These are phyloP conservation scores for Elsinoe fawcettii DNA, from an alignment of 2,329 filamentous ascomycete genomes.

Conservation along the genomic window DNA sequence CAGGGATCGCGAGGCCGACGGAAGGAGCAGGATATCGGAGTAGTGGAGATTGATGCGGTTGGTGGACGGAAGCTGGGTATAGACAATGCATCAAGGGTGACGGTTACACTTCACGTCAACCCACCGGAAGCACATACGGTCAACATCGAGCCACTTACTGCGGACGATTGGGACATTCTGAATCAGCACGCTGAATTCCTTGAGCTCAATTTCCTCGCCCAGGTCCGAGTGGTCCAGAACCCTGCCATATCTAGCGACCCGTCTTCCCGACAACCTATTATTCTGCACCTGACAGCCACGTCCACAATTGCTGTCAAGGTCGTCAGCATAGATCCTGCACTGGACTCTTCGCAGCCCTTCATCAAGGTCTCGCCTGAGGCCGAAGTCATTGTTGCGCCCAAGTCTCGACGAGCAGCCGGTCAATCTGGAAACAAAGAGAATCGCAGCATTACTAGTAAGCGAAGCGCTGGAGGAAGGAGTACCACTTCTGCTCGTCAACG, in stretches of 20 bases:
- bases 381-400: conserved; percentile 94
- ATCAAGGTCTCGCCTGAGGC: conserved; percentile 90
- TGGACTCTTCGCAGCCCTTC: conserved; percentile 62
- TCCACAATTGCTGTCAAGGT: conserved; percentile 89
- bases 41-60: conserved; percentile 81
- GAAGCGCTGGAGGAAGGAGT: conserved; percentile 63
- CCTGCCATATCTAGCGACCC: conserved; percentile 52
- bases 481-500: conserved; percentile 61
- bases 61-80: conserved; percentile 72
- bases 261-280: conserved; percentile 64
- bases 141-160: conserved; percentile 90
- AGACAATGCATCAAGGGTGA: conserved; percentile 70
- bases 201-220: conserved; percentile 84
- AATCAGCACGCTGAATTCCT: conserved; percentile 94
- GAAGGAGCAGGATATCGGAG: conserved; percentile 66
- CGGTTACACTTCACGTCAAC: conserved; percentile 68
- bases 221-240: conserved; percentile 89
- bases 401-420: conserved; percentile 54
- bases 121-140: conserved; percentile 87
- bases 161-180: conserved; percentile 98
- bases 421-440: conserved; percentile 65
- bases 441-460: conserved; percentile 70
- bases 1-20: conserved; percentile 38
- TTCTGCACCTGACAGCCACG: conserved; percentile 86
- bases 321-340: conserved; percentile 70